Evolutionary conservation across 2,329 filamentous ascomycete species (phyloP), one percentile per base, ranked within the genome.

Genomic region (Aureobasidium sp.): DNA sequence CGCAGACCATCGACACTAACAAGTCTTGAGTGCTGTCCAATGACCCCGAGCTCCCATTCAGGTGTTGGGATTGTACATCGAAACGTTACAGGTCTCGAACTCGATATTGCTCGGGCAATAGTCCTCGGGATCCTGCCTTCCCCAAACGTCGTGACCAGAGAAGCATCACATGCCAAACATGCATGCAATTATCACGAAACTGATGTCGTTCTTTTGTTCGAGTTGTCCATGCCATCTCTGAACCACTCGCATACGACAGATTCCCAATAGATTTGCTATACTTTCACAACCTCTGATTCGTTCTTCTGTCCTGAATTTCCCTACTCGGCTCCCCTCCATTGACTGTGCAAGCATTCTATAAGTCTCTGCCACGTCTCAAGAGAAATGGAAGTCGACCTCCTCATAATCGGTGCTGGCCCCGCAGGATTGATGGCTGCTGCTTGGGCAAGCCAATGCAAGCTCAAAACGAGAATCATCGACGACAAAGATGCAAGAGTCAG

Each of bases 381-480:
- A 15, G 3, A 15, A 0, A 1, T 58, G 7, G 29, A 58, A 7
- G 55, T 58, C 11, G 55, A 58, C 31, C 55, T 58, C 8, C 42
- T 58, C 7, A 58, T 58, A 12, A 58, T 47, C 25, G 41, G 55
- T 17, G 42, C 55, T 3, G 42, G 55, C 2, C 55, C 55, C 47
- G 42, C 55, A 6, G 55, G 55, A 22, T 27, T 58, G 41, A 37
- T 47, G 55, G 55, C 55, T 37, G 55, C 55, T 14, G 55, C 55
- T 37, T 58, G 55, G 41, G 55, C 55, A 22, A 58, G 55, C 20
- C 39, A 15, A 15, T 58, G 55, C 22, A 37, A 37, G 2, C 42
- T 58, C 27, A 58, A 58, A n/a, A 14, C 55, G 11, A 58, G 31
- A 44, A 58, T 58, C 20, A 58, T 47, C 22, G 55, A 58, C 20